Evolutionary conservation across 768 basidiomycete species (phyloP), one percentile per base, ranked within the genome.

Genomic region (Xerocomus spinulosus): DNA sequence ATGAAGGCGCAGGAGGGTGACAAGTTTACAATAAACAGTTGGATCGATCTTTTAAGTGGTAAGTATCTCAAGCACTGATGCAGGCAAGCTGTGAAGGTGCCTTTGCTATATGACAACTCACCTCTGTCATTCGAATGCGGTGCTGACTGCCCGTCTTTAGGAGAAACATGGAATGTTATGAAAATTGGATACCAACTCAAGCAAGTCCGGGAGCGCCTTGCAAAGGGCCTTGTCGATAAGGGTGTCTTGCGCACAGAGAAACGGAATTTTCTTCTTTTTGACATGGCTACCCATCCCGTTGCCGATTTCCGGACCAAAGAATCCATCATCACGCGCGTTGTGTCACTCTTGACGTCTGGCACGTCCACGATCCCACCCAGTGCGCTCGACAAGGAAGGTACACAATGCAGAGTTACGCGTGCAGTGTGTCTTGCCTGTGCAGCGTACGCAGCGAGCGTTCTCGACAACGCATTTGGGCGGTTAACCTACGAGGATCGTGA

Each of bases 111-210:
- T 23, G 47, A 44, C 40, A n/a, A n/a, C 32, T 24, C 30, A 41
- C 35, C 15, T 23, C 30, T 30, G 20, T 18, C 37, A 21, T 14
- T 41, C 40, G 43, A 23, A 28, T 9, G 39, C 29, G 29, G n/a
- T n/a, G 40, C 46, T 48, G 13, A 50, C 45, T 12, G 12, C 36
- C 32, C 39, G 13, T 29, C n/a, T 36, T 23, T 15, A 97, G 94
- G 95, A 46, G 95, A 99, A 72, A 98, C 95, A 40, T 99, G 95
- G 95, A 99, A 98, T 69, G 93, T 99, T 8, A 92, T 97, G 86
- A 98, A 98, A 72, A 98, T 99, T 46, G 94, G 94, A 20, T 99
- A 92, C 70, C 95, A 99, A 68, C 83, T 99, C 39, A 97, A 97
- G 68, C 95, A 97, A 70, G 95, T 98, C 33, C 86, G 95, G 38